Evolutionary conservation across 306 rosid species (phyloP).

Genomic region (Hylodesmum podocarpum): DNA sequence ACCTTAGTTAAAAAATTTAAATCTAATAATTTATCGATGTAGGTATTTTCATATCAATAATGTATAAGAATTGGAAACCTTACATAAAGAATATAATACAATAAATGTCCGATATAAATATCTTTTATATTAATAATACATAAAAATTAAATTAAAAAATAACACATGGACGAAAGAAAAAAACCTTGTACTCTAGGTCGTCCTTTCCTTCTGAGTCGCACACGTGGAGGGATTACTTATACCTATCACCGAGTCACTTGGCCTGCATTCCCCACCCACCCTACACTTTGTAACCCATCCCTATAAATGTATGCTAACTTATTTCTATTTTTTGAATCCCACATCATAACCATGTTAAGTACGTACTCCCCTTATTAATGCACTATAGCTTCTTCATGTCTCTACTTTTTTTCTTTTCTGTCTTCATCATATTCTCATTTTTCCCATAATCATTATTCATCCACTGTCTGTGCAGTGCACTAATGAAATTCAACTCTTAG

Average conservation of each 20-base stretch:
- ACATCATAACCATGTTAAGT: neutral
- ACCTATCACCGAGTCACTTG: neutral
- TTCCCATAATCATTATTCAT: neutral
- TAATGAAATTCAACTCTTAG: neutral
- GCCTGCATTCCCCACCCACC: neutral
- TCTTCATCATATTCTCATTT: neutral
- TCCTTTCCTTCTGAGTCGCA: neutral
- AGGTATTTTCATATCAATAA: no score
- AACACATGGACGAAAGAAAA: no score
- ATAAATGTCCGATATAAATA: no score
- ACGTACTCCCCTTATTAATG: neutral
- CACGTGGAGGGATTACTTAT: no score
- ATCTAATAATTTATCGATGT: no score
- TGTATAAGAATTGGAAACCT: no score
- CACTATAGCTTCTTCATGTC: neutral
- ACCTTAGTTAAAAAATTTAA: no score
- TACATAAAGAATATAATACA: no score
- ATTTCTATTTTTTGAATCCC: neutral
- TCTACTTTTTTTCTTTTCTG: neutral
- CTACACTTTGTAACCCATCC: neutral
- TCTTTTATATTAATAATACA: no score
- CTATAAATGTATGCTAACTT: neutral
- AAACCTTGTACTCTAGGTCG: no score
- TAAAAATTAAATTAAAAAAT: no score
- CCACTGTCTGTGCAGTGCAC: neutral